Base-by-base conservation (phyloP, 1,139 yeast species). In the Taphrina wiesneri region DNA sequence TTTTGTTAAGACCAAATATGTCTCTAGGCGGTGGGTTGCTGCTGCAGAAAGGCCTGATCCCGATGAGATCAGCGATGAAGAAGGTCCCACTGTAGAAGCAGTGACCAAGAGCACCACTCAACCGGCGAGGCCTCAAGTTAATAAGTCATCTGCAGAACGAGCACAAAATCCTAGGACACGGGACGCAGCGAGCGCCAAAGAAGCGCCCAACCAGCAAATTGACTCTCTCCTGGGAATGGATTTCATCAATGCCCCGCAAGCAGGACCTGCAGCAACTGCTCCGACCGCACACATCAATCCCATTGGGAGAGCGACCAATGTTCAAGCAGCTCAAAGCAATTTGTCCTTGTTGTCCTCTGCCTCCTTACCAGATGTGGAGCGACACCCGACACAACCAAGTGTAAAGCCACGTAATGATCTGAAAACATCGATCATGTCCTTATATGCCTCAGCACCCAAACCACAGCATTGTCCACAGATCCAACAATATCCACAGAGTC, bases 1-100 rank as follows among this genome's bases (percentile, higher is more conserved):
- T 75, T 93, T 90, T 76, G 90, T 93, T 70, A 82, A 93, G 70
- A 91, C 96, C 5, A 93, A 93, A 76, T 93, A 93, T 74, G 98
- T 90, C 71, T 75, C 88, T 78, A 90, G 87, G 77, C 88, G 92
- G 74, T 93, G 99, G 99, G 86, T 82, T 15, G 75, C 78, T 21
- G 77, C 83, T 26, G 69, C 81, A 3, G 74, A 74, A 4, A 75
- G 85, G 23, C 92, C 92, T 3, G 86, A 86, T 71, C 90, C 91
- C 1, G 75, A 81, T 70, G 73, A 71, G 53, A 71, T 71, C 56
- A 70, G 68, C 21, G 72, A 63, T 25, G 68, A 63, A 17, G 70
- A 64, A 56, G 41, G 57, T 26, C n/a, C 53, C 7, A 7, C 36
- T 56, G 53, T 19, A 7, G 32, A 25, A 32, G 19, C 41, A 9